A percentile compares a stretch with the other conserved stretches of the same genome.
phyloP scores from a whole-genome alignment of 1,284 basidiomycete genomes.

The Jaminaea rosea region DNA sequence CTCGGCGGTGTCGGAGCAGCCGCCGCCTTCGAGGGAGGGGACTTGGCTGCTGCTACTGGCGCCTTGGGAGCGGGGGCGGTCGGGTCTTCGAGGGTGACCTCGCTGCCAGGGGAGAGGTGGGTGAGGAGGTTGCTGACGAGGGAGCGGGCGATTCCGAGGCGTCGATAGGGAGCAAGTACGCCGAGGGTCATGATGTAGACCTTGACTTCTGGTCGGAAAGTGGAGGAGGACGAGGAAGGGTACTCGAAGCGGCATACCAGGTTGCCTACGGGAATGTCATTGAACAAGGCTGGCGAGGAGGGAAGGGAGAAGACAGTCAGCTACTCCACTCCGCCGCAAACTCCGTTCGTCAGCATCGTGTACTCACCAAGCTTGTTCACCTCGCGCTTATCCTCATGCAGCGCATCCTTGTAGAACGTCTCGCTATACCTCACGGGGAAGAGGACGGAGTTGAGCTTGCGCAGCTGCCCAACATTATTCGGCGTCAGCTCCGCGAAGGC shows the following conservation, averaged over 20 bases:
- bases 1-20: background rate
- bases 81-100: slow-evolving; percentile 16
- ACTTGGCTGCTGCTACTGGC: background rate
- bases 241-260: slow-evolving; percentile 46
- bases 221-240: background rate
- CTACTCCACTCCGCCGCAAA: background rate
- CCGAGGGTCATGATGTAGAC: slow-evolving; percentile 50
- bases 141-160: slow-evolving; percentile 46
- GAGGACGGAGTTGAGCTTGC: slow-evolving; percentile 41
- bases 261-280: slow-evolving; percentile 48
- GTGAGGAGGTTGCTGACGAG: slow-evolving; percentile 44
- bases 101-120: slow-evolving; percentile 36
- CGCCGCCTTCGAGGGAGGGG: slow-evolving; percentile 3
- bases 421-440: slow-evolving; percentile 42
- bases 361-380: slow-evolving; percentile 38
- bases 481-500: slow-evolving; percentile 34
- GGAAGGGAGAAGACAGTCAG: background rate
- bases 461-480: slow-evolving; percentile 44
- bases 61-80: slow-evolving; percentile 9
- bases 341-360: background rate
- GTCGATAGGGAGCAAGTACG: slow-evolving; percentile 48
- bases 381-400: slow-evolving; percentile 23
- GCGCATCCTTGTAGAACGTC: slow-evolving; percentile 38
- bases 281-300: slow-evolving; percentile 42
- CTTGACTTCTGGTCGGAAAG: slow-evolving; percentile 23